Evolutionary conservation across 1,139 yeast genomes (phyloP).

Genomic region (Taphrina confusa): DNA sequence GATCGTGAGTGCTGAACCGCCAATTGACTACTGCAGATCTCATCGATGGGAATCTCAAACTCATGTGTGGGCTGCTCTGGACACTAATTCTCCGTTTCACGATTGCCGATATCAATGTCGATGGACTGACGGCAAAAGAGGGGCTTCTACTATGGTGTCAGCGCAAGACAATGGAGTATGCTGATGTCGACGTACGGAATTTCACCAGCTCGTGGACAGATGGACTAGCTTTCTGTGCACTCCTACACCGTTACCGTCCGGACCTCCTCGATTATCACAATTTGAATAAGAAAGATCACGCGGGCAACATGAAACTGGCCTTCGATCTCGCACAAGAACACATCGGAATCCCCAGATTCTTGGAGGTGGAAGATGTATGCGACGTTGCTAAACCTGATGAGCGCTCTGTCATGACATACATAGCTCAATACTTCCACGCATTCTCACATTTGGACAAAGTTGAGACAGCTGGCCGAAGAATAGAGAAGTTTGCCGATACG

Average conservation of each 20-base stretch:
- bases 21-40: slow-evolving; percentile 50
- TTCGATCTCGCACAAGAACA: slow-evolving; percentile 50
- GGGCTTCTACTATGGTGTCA: slow-evolving; percentile 53
- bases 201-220: slow-evolving; percentile 53
- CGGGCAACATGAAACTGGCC: slow-evolving; percentile 48
- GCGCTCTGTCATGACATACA: slow-evolving; percentile 62
- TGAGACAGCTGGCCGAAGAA: slow-evolving; percentile 50
- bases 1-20: background rate
- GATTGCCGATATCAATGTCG: slow-evolving; percentile 51
- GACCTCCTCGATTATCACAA: slow-evolving; percentile 50
- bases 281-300: slow-evolving; percentile 45
- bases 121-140: slow-evolving; percentile 51
- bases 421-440: slow-evolving; percentile 66
- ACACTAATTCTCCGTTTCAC: slow-evolving; percentile 58
- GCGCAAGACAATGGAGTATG: slow-evolving; percentile 50
- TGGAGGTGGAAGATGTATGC: slow-evolving; percentile 63
- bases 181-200: slow-evolving; percentile 49
- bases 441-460: slow-evolving; percentile 49
- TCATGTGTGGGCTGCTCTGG: slow-evolving; percentile 70
- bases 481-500: slow-evolving; percentile 49
- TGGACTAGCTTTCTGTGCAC: slow-evolving; percentile 55
- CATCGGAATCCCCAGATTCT: slow-evolving; percentile 58
- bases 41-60: slow-evolving; percentile 62
- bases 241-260: slow-evolving; percentile 52
- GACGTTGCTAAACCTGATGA: slow-evolving; percentile 60